Conservation (phyloP, 768 basidiomycete genomes). For the Psilocybe sp. region DNA sequence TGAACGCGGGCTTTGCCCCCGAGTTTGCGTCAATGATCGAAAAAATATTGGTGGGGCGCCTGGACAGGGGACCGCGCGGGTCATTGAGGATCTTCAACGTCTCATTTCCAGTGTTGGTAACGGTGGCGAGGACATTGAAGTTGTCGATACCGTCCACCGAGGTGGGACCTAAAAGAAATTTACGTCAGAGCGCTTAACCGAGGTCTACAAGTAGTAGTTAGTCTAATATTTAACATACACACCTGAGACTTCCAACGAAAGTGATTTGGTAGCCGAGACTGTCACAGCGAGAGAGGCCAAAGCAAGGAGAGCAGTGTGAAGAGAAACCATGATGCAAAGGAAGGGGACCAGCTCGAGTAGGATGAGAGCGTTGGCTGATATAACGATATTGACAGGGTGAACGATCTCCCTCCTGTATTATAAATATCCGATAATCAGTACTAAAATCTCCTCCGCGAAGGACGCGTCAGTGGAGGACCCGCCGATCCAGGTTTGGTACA, state of each 20-base stretch:
- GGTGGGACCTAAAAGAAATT: constrained; percentile 3
- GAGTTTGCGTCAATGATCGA: constrained; percentile 26
- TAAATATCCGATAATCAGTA: too few relatives aligned
- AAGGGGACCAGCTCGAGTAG: too few relatives aligned
- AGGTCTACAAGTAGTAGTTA: too few relatives aligned
- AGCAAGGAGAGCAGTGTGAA: constrained; percentile 3
- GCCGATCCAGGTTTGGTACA: too few relatives aligned
- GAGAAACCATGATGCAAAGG: neutral
- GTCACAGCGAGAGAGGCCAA: neutral
- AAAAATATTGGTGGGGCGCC: constrained; percentile 42
- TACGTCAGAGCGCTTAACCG: too few relatives aligned
- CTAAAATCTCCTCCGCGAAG: too few relatives aligned
- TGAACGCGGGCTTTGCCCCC: constrained; percentile 37
- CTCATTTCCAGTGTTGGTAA: constrained; percentile 49
- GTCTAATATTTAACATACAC: neutral
- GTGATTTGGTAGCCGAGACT: neutral
- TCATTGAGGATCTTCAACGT: constrained; percentile 45
- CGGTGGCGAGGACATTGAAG: constrained; percentile 29
- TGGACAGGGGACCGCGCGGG: constrained; percentile 37
- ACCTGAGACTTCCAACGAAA: constrained; percentile 6
- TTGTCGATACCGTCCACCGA: neutral
- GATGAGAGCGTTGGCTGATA: too few relatives aligned
- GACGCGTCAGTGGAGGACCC: too few relatives aligned
- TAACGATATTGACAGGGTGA: too few relatives aligned
- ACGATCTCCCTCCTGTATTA: too few relatives aligned